A percentile compares a stretch with the other conserved stretches of the same genome.
phyloP scores from a whole-genome alignment of 306 rosid genomes.

The Cajanus cajan region DNA sequence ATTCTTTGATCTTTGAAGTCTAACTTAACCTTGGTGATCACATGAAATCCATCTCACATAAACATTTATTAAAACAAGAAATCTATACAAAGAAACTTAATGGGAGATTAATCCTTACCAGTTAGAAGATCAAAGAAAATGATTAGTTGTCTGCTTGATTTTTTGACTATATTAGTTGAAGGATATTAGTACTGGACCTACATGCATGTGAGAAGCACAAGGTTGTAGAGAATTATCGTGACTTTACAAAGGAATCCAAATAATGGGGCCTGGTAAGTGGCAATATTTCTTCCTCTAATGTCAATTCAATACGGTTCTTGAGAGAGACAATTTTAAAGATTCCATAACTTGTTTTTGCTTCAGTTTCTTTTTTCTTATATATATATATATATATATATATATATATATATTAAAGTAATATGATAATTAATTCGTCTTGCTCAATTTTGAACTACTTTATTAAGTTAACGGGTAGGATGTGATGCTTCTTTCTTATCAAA shows the following conservation, averaged over 20 bases:
- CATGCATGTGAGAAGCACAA: not conserved
- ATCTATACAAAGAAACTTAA: not conserved
- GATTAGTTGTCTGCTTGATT: not conserved
- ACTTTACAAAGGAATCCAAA: not conserved
- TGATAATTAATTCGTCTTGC: not conserved
- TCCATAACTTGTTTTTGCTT: not conserved
- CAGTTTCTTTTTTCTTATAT: not conserved
- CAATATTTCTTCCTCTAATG: not conserved
- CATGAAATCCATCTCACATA: no score
- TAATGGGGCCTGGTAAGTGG: not conserved
- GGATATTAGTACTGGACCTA: not conserved
- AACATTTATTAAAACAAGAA: not conserved
- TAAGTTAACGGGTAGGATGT: no score
- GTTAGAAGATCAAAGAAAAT: not conserved
- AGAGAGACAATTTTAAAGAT: constrained; percentile 3
- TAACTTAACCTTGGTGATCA: no score
- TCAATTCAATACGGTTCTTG: not conserved
- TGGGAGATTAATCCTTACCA: not conserved
- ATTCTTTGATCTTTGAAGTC: no score
- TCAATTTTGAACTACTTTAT: not conserved
- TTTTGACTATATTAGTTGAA: not conserved
- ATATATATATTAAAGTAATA: not conserved
- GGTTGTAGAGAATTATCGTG: not conserved
- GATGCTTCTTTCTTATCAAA: no score
- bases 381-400: no score